Evolutionary conservation across 148 eudicot genomes (phyloP), one percentile per base, ranked within the genome.

Genomic region (Silene uniflora): DNA sequence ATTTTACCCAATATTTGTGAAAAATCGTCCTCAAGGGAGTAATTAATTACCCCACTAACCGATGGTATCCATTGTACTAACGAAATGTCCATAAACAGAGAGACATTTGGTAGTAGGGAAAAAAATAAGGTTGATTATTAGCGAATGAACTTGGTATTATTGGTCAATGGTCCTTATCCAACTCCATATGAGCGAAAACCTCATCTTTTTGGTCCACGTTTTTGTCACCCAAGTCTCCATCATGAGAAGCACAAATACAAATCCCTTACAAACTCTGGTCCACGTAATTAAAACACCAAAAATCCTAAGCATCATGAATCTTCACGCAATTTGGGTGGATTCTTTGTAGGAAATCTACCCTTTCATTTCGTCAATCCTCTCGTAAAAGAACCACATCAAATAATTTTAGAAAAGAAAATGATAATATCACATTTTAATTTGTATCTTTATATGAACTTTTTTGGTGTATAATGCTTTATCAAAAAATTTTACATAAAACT

Each of bases 131-230:
- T 32, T 13, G 46, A 27, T 60, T 55, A 27, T 60, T 55, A 39
- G 17, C 13, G 12, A 55, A 71, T 29, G 23, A 46, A 71, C 17
- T 10, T 55, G 24, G 23, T 35, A 55, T 72, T 65, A n/a, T n/a
- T n/a, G n/a, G n/a, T n/a, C n/a, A n/a, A n/a, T n/a, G 47, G 62
- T 46, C 69, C 23, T 60, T 16, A 29, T 79, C 78, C 71, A 47
- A 3, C 4, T 69, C 63, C 60, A 79, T 10, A 73, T 79, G 47
- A 13, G 74, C 6, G 49, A 56, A 22, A 8, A 49, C 61, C 12
- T 55, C 7, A 29, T n/a, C 21, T 62, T 49, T 59, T 60, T 47
- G 81, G 81, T 79, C 62, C 81, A 79, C 74, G 74, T 68, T 56
- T 44, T 35, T 17, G 70, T 59, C 73, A 71, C 73, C 73, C 42